Base-by-base conservation (phyloP, 805 yeast genomes). In the Kodamaea laetipori region DNA sequence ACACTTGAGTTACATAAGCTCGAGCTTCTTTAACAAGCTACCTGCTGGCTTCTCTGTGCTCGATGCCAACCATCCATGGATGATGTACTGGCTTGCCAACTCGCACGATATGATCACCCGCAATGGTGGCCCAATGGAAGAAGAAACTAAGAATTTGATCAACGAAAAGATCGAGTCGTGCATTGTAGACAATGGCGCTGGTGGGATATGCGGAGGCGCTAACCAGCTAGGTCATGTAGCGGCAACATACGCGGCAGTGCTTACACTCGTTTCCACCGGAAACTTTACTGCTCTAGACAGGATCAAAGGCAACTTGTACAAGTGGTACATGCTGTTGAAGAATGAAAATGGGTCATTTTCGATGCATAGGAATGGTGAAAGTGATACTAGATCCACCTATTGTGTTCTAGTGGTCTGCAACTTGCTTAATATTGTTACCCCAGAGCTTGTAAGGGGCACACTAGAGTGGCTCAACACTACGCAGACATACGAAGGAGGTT, bases 401-500 rank as follows among this genome's bases (percentile, higher is more conserved):
- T 89, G 97, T 62, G 96, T 86, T 1, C 60, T 94, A n/a, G 78
- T 80, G 7, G 73, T 83, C 3, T 89, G 94, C 0, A 72, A 84
- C 0, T 55, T 90, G 44, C 72, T 90, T 24, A 73, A 78, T 45
- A 72, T 90, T 0, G 34, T 80, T 19, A 82, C 89, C 1, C 78
- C 77, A 0, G 86, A 84, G 48, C 64, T 94, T 6, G 50, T 65
- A 0, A 66, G 64, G 11, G 78, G 77, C 4, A 74, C 81, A 0
- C 67, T 70, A 2, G 76, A 75, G 10, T 92, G 90, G 82, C 52
- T 94, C 10, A 53, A 64, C 0, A 51, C 59, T 9, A 89, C 97
- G 54, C 99, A 94, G 63, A 86, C 92, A 0, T 90, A 77, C 58
- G 99, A 95, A 66, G 99, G 99, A 17, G 99, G 99, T 0, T 86